phyloP scores from a whole-genome alignment of 208 protist genomes.

The Trypanosoma mega region DNA sequence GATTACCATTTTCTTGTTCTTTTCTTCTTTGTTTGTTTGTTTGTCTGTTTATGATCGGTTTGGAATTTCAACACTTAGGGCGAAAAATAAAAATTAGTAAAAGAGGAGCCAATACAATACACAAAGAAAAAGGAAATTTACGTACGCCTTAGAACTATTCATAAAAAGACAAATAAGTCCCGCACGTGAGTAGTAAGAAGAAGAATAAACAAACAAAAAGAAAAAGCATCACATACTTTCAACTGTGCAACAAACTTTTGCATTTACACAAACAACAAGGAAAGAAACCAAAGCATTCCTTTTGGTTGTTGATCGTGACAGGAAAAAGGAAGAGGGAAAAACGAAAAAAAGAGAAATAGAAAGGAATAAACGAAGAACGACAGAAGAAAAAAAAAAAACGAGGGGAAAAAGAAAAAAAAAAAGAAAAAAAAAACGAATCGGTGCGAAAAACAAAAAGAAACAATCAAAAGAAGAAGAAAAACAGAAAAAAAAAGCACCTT shows the following conservation, averaged over 20 bases:
- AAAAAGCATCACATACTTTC: too few species aligned
- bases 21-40: slow-evolving; percentile 4
- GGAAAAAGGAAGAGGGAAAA: too few species aligned
- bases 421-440: neutral
- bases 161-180: too few species aligned
- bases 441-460: neutral
- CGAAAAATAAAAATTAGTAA: neutral
- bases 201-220: too few species aligned
- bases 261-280: too few species aligned
- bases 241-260: too few species aligned
- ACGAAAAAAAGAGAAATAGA: too few species aligned
- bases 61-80: neutral
- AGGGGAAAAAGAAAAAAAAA: neutral
- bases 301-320: too few species aligned
- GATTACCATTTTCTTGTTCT: neutral
- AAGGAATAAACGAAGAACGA: neutral
- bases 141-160: too few species aligned
- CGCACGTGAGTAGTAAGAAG: too few species aligned
- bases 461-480: neutral
- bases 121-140: neutral
- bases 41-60: slow-evolving; percentile 7
- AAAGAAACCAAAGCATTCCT: too few species aligned
- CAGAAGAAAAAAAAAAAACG: neutral
- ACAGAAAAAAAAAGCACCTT: too few species aligned
- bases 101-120: neutral